Evolutionary conservation across 192 early-diverging fungal genomes (phyloP).

Genomic region (Backusella mclennaniae): DNA sequence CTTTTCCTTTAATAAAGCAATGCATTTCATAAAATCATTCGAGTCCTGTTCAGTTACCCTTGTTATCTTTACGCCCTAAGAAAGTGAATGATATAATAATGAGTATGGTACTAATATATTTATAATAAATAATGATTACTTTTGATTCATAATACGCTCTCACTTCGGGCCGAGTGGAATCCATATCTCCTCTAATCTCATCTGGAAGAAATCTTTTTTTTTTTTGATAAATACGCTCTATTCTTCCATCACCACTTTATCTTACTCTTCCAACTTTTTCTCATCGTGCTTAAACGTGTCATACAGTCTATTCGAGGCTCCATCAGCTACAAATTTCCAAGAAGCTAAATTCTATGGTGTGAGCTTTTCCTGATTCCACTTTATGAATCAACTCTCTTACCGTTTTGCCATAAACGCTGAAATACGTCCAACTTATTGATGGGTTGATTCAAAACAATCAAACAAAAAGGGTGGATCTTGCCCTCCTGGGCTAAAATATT

Average conservation of each 20-base stretch:
- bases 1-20: constrained; percentile 43
- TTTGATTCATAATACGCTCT: constrained; percentile 62
- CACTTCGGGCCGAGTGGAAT: constrained; percentile 68
- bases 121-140: constrained; percentile 21
- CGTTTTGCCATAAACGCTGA: constrained; percentile 23
- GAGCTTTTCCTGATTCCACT: not conserved
- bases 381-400: constrained; percentile 1
- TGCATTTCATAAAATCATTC: constrained; percentile 93
- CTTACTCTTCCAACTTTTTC: constrained; percentile 22
- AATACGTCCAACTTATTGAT: constrained; percentile 1
- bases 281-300: constrained; percentile 52
- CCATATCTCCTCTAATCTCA: constrained; percentile 83
- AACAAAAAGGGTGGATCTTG: constrained; percentile 15
- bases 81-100: not conserved
- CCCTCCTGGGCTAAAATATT: constrained; percentile 5
- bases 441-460: constrained; percentile 27
- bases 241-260: not conserved
- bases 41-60: constrained; percentile 48
- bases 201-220: constrained; percentile 68
- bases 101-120: not conserved
- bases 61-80: constrained; percentile 55
- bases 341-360: constrained; percentile 36
- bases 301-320: constrained; percentile 86
- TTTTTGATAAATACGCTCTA: not conserved
- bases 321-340: constrained; percentile 78